These are phyloP conservation scores for Exophiala mesophila DNA, from an alignment of 2,329 filamentous ascomycete species.

Conservation along the genomic window DNA sequence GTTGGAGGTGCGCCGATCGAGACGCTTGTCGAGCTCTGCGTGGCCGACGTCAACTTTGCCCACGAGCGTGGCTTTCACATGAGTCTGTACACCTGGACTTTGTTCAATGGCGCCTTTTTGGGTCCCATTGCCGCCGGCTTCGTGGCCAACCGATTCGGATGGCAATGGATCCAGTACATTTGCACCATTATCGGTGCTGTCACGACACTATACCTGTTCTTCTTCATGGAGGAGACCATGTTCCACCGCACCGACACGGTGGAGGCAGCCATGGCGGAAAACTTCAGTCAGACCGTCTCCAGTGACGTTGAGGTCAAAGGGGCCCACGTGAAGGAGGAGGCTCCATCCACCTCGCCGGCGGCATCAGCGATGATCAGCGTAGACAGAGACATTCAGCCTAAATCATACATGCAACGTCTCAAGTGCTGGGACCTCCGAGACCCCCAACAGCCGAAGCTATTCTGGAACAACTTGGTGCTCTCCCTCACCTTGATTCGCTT, in stretches of 20 bases:
- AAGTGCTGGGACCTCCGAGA: too few species aligned
- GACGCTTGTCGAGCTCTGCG: slow-evolving; percentile 20
- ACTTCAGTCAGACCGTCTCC: too few species aligned
- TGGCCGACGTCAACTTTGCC: slow-evolving; percentile 23
- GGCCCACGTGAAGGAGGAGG: slow-evolving; percentile 6
- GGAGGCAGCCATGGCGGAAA: too few species aligned
- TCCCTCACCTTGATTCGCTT: slow-evolving; percentile 28
- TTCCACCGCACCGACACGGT: too few species aligned
- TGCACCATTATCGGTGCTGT: not conserved
- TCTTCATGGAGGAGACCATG: too few species aligned
- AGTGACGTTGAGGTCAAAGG: slow-evolving; percentile 13
- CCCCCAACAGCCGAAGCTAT: too few species aligned
- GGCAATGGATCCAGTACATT: not conserved
- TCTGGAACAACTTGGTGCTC: too few species aligned
- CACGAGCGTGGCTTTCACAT: slow-evolving; percentile 18
- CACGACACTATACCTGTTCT: not conserved
- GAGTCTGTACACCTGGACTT: slow-evolving; percentile 24
- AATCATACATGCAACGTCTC: slow-evolving; percentile 1
- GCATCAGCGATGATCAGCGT: too few species aligned
- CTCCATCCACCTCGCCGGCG: too few species aligned
- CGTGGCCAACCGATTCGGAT: not conserved
- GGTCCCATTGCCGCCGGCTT: not conserved
- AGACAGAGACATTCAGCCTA: too few species aligned
- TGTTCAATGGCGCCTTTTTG: not conserved
- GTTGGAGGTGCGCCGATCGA: slow-evolving; percentile 19